phyloP scores from a whole-genome alignment of 1,284 basidiomycete genomes.

The Pseudozyma thailandica region DNA sequence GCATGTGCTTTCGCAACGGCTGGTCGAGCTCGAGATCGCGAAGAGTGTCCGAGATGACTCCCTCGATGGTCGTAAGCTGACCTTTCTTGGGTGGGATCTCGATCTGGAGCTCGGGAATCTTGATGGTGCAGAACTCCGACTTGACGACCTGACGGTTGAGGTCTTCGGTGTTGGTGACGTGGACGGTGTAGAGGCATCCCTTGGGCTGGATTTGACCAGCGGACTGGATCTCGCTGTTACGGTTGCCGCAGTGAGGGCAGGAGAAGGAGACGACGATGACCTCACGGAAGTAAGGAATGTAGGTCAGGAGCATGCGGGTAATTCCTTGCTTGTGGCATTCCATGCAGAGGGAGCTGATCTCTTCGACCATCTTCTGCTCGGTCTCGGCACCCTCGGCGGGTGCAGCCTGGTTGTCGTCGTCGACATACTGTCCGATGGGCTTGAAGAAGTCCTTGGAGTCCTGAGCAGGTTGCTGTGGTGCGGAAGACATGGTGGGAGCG shows the following conservation, averaged over 20 bases:
- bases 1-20: slow-evolving; percentile 84
- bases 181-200: slow-evolving; percentile 79
- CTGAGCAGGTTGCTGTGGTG: slow-evolving; percentile 6
- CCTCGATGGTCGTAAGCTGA: slow-evolving; percentile 95
- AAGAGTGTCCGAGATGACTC: slow-evolving; percentile 84
- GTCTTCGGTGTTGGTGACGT: slow-evolving; percentile 78
- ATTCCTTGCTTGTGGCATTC: slow-evolving; percentile 88
- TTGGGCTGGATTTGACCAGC: slow-evolving; percentile 82
- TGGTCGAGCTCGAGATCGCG: slow-evolving; percentile 86
- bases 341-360: slow-evolving; percentile 92
- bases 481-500: slow-evolving; percentile 38
- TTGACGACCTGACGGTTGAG: slow-evolving; percentile 94
- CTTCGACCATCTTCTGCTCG: slow-evolving; percentile 60
- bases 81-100: slow-evolving; percentile 86
- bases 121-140: slow-evolving; percentile 82
- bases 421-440: slow-evolving; percentile 56
- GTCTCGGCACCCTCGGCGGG: slow-evolving; percentile 20
- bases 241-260: slow-evolving; percentile 89
- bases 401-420: slow-evolving; percentile 15
- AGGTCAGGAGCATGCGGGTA: slow-evolving; percentile 91
- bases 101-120: slow-evolving; percentile 87
- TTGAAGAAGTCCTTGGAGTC: slow-evolving; percentile 54
- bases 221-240: slow-evolving; percentile 94
- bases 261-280: slow-evolving; percentile 96
- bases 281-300: slow-evolving; percentile 95